Conservation (phyloP, 1,284 basidiomycete species). For the Apiotrichum porosum region DNA sequence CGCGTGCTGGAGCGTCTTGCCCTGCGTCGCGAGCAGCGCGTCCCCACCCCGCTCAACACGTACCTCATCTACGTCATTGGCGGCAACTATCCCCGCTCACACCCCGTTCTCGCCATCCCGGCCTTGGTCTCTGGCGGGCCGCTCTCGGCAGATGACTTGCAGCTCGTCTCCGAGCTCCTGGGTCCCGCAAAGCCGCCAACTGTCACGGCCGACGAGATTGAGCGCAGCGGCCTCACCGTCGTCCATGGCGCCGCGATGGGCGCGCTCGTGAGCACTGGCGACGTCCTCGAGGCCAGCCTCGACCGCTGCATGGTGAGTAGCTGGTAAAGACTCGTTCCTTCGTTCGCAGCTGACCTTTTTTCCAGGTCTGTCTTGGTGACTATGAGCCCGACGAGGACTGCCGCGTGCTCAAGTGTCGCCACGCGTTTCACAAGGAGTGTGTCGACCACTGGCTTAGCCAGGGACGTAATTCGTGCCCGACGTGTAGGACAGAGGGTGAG, state of each 20-base stretch:
- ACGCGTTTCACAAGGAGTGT: constrained; percentile 77
- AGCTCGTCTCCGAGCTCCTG: constrained; percentile 58
- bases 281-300: constrained; percentile 66
- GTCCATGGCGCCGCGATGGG: constrained; percentile 58
- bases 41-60: constrained; percentile 28
- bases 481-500: constrained; percentile 55
- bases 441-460: constrained; percentile 80
- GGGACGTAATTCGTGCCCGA: constrained; percentile 82
- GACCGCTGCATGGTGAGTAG: constrained; percentile 63
- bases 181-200: constrained; percentile 57
- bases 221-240: constrained; percentile 67
- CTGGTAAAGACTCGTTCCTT: background rate
- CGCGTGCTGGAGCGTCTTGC: constrained; percentile 22
- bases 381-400: constrained; percentile 69
- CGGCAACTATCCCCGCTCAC: constrained; percentile 74
- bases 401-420: constrained; percentile 71
- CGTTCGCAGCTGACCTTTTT: constrained; percentile 41
- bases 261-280: constrained; percentile 57
- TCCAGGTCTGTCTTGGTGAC: constrained; percentile 77
- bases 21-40: constrained; percentile 6
- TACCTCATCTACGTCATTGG: constrained; percentile 55
- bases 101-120: constrained; percentile 72
- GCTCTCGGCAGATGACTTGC: constrained; percentile 59
- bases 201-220: constrained; percentile 72
- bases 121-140: constrained; percentile 58